Evolutionary conservation across 1,284 basidiomycete species (phyloP).

Genomic region (Austroboletus rostrupii): DNA sequence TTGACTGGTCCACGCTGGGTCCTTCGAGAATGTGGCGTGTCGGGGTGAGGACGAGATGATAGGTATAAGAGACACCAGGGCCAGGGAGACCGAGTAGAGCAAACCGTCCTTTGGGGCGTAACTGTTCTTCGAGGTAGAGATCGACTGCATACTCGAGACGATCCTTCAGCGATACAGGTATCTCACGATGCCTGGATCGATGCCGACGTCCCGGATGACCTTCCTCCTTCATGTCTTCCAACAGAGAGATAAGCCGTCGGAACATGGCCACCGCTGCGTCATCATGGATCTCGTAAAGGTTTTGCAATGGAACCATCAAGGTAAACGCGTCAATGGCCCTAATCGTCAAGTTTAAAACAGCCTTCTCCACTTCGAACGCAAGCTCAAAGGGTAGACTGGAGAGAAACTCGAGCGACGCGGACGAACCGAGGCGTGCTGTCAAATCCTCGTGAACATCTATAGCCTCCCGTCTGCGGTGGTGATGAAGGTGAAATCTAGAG

Average conservation of each 20-base stretch:
- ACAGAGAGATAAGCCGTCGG: slow-evolving; percentile 23
- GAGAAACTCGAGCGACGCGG: slow-evolving; percentile 23
- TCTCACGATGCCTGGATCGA: neutral
- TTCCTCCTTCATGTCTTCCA: slow-evolving; percentile 16
- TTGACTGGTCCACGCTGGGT: slow-evolving; percentile 56
- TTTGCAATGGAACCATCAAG: slow-evolving; percentile 18
- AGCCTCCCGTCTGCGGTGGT: neutral
- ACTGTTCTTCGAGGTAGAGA: slow-evolving; percentile 25
- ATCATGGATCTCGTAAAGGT: slow-evolving; percentile 17
- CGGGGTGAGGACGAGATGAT: slow-evolving; percentile 51
- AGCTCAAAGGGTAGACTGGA: slow-evolving; percentile 31
- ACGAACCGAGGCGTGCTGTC: neutral
- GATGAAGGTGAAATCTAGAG: slow-evolving; percentile 24
- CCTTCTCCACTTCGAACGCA: slow-evolving; percentile 40
- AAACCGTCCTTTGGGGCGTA: slow-evolving; percentile 22
- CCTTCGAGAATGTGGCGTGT: slow-evolving; percentile 47
- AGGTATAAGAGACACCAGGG: slow-evolving; percentile 30
- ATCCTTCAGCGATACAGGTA: slow-evolving; percentile 12
- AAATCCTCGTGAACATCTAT: slow-evolving; percentile 16
- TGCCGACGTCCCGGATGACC: neutral
- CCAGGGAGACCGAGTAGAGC: slow-evolving; percentile 15
- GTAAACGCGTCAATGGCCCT: slow-evolving; percentile 20
- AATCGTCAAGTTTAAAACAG: slow-evolving; percentile 28
- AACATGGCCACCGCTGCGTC: slow-evolving; percentile 30
- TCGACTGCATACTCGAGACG: slow-evolving; percentile 21